A percentile compares a stretch with the other conserved stretches of the same genome.
Conservation (phyloP, 768 basidiomycete species). For the Lactarius hatsudake region DNA sequence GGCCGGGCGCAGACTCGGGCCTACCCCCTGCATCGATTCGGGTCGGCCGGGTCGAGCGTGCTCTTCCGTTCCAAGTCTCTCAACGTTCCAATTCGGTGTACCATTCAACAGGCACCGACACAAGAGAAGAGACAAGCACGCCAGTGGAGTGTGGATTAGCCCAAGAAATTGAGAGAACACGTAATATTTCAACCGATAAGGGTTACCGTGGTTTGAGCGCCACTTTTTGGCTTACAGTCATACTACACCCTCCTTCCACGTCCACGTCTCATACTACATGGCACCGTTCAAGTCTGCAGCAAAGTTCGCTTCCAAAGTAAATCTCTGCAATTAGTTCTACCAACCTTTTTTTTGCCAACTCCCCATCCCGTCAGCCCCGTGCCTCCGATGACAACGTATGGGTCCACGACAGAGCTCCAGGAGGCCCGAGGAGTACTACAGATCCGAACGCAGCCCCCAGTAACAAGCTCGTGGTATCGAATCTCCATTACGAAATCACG, state of each 20-base stretch:
- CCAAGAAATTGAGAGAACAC: too few relatives aligned
- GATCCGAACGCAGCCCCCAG: neutral
- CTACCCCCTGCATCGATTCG: too few relatives aligned
- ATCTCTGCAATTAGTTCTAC: neutral
- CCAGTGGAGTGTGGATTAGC: too few relatives aligned
- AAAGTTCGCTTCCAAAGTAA: slow-evolving; percentile 8
- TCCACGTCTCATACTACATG: slow-evolving; percentile 1
- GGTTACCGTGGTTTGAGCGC: neutral
- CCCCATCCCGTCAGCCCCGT: slow-evolving; percentile 15
- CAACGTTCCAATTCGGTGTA: too few relatives aligned
- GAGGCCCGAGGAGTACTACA: neutral
- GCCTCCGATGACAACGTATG: slow-evolving; percentile 19
- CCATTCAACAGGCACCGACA: too few relatives aligned
- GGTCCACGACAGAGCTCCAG: slow-evolving; percentile 24
- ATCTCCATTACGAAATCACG: slow-evolving; percentile 89
- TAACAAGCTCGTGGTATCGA: slow-evolving; percentile 67
- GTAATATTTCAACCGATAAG: neutral
- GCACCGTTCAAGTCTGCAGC: slow-evolving; percentile 9
- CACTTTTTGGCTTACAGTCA: too few relatives aligned
- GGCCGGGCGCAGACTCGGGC: too few relatives aligned
- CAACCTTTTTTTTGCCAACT: neutral
- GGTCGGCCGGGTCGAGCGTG: too few relatives aligned
- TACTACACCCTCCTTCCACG: neutral
- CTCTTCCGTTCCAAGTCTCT: too few relatives aligned
- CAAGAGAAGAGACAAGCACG: too few relatives aligned